Conservation (phyloP, 2,329 filamentous ascomycete genomes). For the Alternaria gansuensis region DNA sequence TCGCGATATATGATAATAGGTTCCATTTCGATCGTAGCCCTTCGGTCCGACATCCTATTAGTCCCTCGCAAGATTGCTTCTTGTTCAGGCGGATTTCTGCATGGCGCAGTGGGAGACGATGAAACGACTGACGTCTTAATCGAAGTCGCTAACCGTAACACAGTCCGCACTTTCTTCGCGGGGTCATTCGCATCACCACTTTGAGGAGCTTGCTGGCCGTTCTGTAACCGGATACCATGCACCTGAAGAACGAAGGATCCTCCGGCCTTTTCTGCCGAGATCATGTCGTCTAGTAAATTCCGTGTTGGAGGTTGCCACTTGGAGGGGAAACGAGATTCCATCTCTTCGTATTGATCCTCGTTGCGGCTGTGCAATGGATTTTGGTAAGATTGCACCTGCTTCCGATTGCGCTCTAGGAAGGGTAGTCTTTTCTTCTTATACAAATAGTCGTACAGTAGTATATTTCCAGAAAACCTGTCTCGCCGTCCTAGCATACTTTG, state of each 20-base stretch:
- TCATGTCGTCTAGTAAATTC: constrained; percentile 39
- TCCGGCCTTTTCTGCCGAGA: constrained; percentile 33
- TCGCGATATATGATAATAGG: constrained; percentile 35
- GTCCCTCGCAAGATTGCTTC: constrained; percentile 17
- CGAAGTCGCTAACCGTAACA: constrained; percentile 13
- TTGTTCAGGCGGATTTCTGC: constrained; percentile 4
- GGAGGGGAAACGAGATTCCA: constrained; percentile 13
- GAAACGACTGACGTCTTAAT: constrained; percentile 20
- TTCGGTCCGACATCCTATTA: constrained; percentile 2
- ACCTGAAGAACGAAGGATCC: constrained; percentile 31
- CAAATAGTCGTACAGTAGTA: constrained; percentile 40
- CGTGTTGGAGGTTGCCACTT: constrained; percentile 36
- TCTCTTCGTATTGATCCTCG: background rate
- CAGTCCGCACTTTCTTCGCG: constrained; percentile 11
- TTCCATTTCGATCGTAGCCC: constrained; percentile 18
- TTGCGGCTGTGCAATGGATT: constrained; percentile 17
- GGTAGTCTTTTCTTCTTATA: constrained; percentile 29
- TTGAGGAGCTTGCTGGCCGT: background rate
- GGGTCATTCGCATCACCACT: background rate
- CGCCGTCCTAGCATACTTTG: constrained; percentile 39
- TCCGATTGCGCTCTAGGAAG: constrained; percentile 42
- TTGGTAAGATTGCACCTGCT: constrained; percentile 29
- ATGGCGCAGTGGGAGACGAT: constrained; percentile 2
- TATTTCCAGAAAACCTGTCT: constrained; percentile 35
- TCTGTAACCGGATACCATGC: constrained; percentile 24